phyloP scores from a whole-genome alignment of 306 rosid genomes.

The Cajanus cajan region DNA sequence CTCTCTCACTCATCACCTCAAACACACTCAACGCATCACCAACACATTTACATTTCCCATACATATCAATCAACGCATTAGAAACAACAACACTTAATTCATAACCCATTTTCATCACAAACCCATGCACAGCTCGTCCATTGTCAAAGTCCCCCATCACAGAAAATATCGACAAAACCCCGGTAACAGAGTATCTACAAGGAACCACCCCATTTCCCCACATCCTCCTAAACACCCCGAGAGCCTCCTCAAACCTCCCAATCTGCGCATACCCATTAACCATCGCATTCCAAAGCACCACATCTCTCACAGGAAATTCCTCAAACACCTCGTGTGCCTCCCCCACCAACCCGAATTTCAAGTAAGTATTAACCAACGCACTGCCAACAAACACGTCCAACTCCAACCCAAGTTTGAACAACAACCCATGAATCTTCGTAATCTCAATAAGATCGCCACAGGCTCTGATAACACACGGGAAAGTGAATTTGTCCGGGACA shows the following conservation, averaged over 20 bases:
- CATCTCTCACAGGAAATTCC: slow-evolving; percentile 67
- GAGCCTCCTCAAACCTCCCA: slow-evolving; percentile 64
- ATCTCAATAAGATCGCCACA: slow-evolving; percentile 52
- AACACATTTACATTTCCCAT: slow-evolving; percentile 74
- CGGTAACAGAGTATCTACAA: slow-evolving; percentile 59
- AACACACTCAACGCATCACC: slow-evolving; percentile 58
- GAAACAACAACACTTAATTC: slow-evolving; percentile 55
- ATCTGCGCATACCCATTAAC: slow-evolving; percentile 71
- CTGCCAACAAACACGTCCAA: slow-evolving; percentile 78
- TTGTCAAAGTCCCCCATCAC: slow-evolving; percentile 48
- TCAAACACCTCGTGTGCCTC: slow-evolving; percentile 68
- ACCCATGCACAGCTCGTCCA: slow-evolving; percentile 69
- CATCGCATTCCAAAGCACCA: slow-evolving; percentile 88
- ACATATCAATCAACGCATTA: slow-evolving; percentile 81
- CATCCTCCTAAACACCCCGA: slow-evolving; percentile 65
- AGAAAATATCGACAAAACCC: slow-evolving; percentile 66
- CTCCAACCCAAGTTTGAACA: slow-evolving; percentile 73
- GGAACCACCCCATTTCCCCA: slow-evolving; percentile 53
- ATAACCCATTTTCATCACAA: slow-evolving; percentile 65
- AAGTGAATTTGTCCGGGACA: slow-evolving; percentile 69
- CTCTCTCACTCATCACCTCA: slow-evolving; percentile 69
- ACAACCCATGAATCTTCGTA: slow-evolving; percentile 66
- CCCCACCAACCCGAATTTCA: slow-evolving; percentile 52
- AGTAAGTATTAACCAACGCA: slow-evolving; percentile 66
- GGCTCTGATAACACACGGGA: slow-evolving; percentile 72